Percentiles rank a stretch among this genome's conserved stretches.
These are phyloP conservation scores for Quercus cerris DNA, from an alignment of 306 rosid species.

Conservation along the genomic window DNA sequence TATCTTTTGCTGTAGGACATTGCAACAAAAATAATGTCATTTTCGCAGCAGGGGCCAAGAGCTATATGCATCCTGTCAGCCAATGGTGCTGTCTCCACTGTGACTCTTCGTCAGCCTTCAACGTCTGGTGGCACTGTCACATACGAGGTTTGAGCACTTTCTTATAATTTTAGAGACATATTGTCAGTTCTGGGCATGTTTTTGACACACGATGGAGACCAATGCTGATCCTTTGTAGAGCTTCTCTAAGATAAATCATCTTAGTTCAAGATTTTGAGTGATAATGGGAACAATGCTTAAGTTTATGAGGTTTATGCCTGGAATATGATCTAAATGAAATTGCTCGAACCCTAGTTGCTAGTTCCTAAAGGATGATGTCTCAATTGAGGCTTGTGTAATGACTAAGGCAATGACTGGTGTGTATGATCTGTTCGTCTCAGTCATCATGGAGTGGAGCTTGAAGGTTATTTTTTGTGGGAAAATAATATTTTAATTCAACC, in stretches of 20 bases:
- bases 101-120: slow-evolving; percentile 88
- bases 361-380: background rate
- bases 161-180: background rate
- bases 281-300: background rate
- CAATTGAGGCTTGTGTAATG: background rate
- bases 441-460: background rate
- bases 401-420: background rate
- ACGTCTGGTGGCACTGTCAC: slow-evolving; percentile 91
- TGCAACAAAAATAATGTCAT: slow-evolving; percentile 79
- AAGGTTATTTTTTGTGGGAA: background rate
- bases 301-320: background rate
- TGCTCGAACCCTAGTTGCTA: background rate
- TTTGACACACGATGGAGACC: background rate
- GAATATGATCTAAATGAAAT: background rate
- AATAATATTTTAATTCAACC: background rate
- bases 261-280: background rate
- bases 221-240: slow-evolving; percentile 2
- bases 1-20: slow-evolving; percentile 56
- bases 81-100: slow-evolving; percentile 86
- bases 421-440: background rate
- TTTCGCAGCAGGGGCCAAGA: slow-evolving; percentile 90
- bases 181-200: background rate
- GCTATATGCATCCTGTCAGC: slow-evolving; percentile 86
- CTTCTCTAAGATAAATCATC: background rate
- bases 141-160: slow-evolving; percentile 59